Evolutionary conservation across 306 rosid genomes (phyloP).

Genomic region (Cucumis hystrix): DNA sequence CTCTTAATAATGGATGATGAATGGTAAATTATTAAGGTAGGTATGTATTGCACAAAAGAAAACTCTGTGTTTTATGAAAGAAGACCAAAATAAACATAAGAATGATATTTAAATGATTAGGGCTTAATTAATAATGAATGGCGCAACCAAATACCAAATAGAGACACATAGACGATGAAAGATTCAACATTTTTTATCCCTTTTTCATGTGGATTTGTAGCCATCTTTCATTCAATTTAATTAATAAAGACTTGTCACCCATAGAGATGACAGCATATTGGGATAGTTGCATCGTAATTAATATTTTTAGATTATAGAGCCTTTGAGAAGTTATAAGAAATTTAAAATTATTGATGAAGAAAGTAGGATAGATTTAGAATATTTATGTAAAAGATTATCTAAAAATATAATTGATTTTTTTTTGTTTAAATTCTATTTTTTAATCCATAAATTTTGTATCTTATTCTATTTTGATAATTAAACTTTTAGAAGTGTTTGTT

Average conservation of each 20-base stretch:
- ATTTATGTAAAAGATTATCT: not conserved
- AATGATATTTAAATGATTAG: not conserved
- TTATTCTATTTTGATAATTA: too few relatives aligned
- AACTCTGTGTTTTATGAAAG: too few relatives aligned
- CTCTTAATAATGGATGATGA: too few relatives aligned
- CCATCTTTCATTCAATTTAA: not conserved
- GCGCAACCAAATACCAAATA: not conserved
- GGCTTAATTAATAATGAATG: not conserved
- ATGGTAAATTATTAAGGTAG: too few relatives aligned
- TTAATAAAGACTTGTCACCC: not conserved
- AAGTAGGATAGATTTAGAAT: not conserved
- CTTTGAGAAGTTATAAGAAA: not conserved
- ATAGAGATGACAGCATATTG: not conserved
- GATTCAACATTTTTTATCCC: not conserved
- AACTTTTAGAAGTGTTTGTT: too few relatives aligned
- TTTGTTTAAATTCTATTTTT: too few relatives aligned
- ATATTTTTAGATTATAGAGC: not conserved
- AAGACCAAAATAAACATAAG: not conserved
- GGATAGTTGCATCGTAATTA: not conserved
- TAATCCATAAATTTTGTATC: too few relatives aligned
- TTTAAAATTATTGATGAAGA: not conserved
- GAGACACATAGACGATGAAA: not conserved
- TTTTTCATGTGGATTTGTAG: not conserved
- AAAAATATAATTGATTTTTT: too few relatives aligned
- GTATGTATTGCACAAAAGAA: too few relatives aligned